A percentile compares a stretch with the other conserved stretches of the same genome.
Evolutionary conservation across 2,329 filamentous ascomycete species (phyloP).

Genomic region (Fusarium robinianum): DNA sequence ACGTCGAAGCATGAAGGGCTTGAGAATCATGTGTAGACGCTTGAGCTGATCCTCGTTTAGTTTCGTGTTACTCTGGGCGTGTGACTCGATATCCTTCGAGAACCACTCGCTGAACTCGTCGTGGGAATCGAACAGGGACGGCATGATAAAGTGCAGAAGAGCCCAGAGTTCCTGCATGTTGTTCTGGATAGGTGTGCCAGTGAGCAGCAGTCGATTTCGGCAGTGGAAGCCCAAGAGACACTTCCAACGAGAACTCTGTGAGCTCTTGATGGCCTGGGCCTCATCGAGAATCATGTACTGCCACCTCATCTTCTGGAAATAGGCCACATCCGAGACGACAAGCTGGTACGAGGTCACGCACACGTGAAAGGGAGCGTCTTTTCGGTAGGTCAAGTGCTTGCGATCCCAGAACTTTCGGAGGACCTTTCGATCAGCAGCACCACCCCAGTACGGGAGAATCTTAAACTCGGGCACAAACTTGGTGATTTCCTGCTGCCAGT

Average conservation of each 20-base stretch:
- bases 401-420: conserved; percentile 99
- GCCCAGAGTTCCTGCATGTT: conserved; percentile 99
- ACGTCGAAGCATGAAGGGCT: conserved; percentile 99
- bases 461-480: conserved; percentile 95
- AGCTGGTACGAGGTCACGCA: conserved; percentile 96
- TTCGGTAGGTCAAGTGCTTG: conserved; percentile 93
- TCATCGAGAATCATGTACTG: conserved; percentile 99
- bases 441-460: conserved; percentile 97
- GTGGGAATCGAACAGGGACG: conserved; percentile 93
- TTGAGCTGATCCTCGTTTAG: conserved; percentile 97
- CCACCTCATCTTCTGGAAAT: conserved; percentile 99
- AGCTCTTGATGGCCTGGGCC: conserved; percentile 98
- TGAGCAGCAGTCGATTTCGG: conserved; percentile 89
- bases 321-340: conserved; percentile 92
- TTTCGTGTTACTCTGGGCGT: conserved; percentile 99
- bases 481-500: conserved; percentile 98
- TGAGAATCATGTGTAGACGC: conserved; percentile 97
- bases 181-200: conserved; percentile 97
- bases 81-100: conserved; percentile 94
- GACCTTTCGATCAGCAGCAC: conserved; percentile 90
- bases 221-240: conserved; percentile 91
- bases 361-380: conserved; percentile 93
- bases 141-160: conserved; percentile 98
- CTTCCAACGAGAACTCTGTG: conserved; percentile 96
- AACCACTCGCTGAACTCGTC: conserved; percentile 95